A percentile compares a stretch with the other conserved stretches of the same genome.
Evolutionary conservation across 352 stramenopile species (phyloP).

Genomic region (Globisporangium rhizosaccharum): DNA sequence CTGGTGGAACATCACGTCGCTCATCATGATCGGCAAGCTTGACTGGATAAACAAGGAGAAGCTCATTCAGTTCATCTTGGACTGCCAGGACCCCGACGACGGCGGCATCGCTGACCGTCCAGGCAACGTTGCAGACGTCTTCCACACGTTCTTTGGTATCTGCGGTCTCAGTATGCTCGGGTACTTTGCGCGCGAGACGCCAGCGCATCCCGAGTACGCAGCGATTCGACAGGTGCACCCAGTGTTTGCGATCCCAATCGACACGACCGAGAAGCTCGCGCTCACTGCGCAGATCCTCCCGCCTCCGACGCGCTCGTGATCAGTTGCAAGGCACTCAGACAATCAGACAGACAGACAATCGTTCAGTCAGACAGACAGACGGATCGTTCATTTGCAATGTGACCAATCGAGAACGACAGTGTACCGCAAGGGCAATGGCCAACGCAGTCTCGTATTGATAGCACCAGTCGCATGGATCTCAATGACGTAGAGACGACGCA

Average conservation of each 20-base stretch:
- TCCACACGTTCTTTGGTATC: constrained; percentile 99
- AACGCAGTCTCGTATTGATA: too few relatives aligned
- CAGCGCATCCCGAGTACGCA: constrained; percentile 43
- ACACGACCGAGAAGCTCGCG: constrained; percentile 85
- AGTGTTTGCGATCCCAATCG: constrained; percentile 93
- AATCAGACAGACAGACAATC: too few relatives aligned
- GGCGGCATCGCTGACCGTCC: constrained; percentile 98
- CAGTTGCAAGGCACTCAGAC: neutral
- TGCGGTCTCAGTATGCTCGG: constrained; percentile 92
- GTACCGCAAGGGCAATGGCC: too few relatives aligned
- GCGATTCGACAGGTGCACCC: constrained; percentile 90
- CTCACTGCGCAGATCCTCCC: constrained; percentile 73
- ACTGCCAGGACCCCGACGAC: constrained; percentile 96
- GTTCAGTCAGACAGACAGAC: too few relatives aligned
- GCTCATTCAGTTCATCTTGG: constrained; percentile 91
- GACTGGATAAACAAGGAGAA: constrained; percentile 95
- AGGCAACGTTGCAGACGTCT: constrained; percentile 96
- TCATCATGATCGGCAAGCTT: constrained; percentile 94
- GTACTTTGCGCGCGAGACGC: constrained; percentile 82
- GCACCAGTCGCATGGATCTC: too few relatives aligned
- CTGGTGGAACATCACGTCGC: constrained; percentile 98
- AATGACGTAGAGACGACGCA: too few relatives aligned
- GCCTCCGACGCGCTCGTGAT: neutral
- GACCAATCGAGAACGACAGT: neutral
- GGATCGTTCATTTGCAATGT: too few relatives aligned